phyloP scores from a whole-genome alignment of 2,329 filamentous ascomycete genomes.

The Talaromyces rugulosus region DNA sequence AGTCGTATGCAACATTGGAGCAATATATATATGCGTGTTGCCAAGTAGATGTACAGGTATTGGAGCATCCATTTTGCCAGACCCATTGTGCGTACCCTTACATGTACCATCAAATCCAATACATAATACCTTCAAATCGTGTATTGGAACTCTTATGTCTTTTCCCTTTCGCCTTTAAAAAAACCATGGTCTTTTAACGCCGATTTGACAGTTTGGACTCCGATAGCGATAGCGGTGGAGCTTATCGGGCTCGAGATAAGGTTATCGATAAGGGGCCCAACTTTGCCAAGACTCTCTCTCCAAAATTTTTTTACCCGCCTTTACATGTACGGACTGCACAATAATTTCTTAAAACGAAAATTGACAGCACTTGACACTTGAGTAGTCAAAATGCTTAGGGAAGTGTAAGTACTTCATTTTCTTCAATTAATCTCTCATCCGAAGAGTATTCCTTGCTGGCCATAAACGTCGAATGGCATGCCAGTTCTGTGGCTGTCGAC shows the following conservation, averaged over 20 bases:
- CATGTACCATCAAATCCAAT: too few relatives aligned
- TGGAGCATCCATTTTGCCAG: too few relatives aligned
- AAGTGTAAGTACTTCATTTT: slow-evolving; percentile 34
- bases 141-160: too few relatives aligned
- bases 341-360: not conserved
- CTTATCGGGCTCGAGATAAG: slow-evolving; percentile 5
- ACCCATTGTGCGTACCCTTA: too few relatives aligned
- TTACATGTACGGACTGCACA: not conserved
- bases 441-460: not conserved
- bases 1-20: too few relatives aligned
- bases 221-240: not conserved
- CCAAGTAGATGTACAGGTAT: too few relatives aligned
- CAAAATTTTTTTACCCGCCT: slow-evolving; percentile 7
- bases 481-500: not conserved
- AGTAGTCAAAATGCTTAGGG: slow-evolving; percentile 35
- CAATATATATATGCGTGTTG: too few relatives aligned
- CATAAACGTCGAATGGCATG: not conserved
- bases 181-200: too few relatives aligned
- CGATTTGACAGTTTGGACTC: not conserved
- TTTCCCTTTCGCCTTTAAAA: too few relatives aligned
- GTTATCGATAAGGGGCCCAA: slow-evolving; percentile 9
- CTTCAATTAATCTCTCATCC: not conserved
- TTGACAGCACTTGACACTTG: not conserved
- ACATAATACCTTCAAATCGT: too few relatives aligned
- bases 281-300: slow-evolving; percentile 8